These are phyloP conservation scores for Pyricularia grisea DNA, from an alignment of 2,329 filamentous ascomycete species.

Conservation along the genomic window DNA sequence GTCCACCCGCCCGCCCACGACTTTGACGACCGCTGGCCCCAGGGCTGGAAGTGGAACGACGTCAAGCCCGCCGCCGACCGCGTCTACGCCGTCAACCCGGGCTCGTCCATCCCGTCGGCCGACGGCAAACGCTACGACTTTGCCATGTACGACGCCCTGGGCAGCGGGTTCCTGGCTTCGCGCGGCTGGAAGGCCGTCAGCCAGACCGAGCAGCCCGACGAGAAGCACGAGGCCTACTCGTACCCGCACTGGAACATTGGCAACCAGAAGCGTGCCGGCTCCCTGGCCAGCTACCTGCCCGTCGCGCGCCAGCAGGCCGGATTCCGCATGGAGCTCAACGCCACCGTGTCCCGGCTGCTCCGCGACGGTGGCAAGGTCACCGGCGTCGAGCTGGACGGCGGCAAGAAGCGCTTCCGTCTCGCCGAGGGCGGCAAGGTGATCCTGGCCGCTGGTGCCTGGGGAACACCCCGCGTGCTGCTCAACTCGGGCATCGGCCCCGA, in stretches of 20 bases:
- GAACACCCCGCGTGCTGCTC: background rate
- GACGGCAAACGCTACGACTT: background rate
- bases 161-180: background rate
- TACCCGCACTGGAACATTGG: background rate
- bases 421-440: constrained; percentile 44
- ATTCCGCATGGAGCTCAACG: background rate
- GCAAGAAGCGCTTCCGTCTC: constrained; percentile 19
- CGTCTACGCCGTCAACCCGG: background rate
- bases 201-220: background rate
- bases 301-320: background rate
- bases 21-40: background rate
- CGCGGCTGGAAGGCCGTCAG: background rate
- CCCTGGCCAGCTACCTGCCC: background rate
- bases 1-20: background rate
- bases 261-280: background rate
- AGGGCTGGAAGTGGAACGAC: background rate
- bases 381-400: constrained; percentile 48
- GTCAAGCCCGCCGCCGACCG: background rate
- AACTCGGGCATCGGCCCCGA: background rate
- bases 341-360: background rate
- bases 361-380: constrained; percentile 12
- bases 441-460: constrained; percentile 43
- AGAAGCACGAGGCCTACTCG: background rate
- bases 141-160: background rate
- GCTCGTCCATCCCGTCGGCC: background rate